Conservation (phyloP, 768 basidiomycete genomes). For the Trametes gibbosa region DNA sequence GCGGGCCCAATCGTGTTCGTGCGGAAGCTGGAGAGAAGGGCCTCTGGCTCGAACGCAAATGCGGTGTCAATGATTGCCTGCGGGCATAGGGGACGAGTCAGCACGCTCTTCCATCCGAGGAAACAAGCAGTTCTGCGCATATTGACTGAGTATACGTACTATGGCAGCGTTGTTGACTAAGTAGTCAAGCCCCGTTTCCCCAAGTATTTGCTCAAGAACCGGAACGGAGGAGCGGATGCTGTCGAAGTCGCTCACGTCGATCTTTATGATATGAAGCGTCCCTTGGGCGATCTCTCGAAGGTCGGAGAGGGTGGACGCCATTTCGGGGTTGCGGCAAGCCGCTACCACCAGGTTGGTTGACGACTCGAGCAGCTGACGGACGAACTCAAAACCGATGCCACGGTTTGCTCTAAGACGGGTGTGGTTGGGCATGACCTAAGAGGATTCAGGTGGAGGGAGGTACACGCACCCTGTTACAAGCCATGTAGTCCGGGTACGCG, state of each 20-base stretch:
- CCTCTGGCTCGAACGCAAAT: slow-evolving; percentile 28
- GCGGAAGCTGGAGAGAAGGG: slow-evolving; percentile 28
- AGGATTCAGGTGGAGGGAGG: neutral
- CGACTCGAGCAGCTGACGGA: slow-evolving; percentile 23
- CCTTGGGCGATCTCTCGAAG: slow-evolving; percentile 19
- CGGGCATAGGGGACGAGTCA: too few relatives aligned
- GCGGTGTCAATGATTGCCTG: slow-evolving; percentile 26
- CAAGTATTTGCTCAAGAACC: slow-evolving; percentile 27
- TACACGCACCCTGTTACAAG: slow-evolving; percentile 4
- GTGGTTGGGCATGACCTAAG: neutral
- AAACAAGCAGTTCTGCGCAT: too few relatives aligned
- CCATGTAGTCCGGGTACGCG: neutral
- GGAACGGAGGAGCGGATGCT: slow-evolving; percentile 26
- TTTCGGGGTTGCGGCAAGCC: slow-evolving; percentile 26
- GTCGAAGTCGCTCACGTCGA: slow-evolving; percentile 29
- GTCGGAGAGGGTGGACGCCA: slow-evolving; percentile 22
- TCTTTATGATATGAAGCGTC: slow-evolving; percentile 31
- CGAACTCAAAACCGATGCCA: slow-evolving; percentile 31
- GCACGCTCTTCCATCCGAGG: neutral
- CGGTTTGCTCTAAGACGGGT: neutral
- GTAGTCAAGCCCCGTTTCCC: slow-evolving; percentile 35
- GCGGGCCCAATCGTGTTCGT: slow-evolving; percentile 37
- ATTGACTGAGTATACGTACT: neutral
- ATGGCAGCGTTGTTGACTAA: slow-evolving; percentile 40
- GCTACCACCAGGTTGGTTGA: slow-evolving; percentile 29